phyloP scores from a whole-genome alignment of 1,139 yeast genomes.

The Suhomyces taliae region DNA sequence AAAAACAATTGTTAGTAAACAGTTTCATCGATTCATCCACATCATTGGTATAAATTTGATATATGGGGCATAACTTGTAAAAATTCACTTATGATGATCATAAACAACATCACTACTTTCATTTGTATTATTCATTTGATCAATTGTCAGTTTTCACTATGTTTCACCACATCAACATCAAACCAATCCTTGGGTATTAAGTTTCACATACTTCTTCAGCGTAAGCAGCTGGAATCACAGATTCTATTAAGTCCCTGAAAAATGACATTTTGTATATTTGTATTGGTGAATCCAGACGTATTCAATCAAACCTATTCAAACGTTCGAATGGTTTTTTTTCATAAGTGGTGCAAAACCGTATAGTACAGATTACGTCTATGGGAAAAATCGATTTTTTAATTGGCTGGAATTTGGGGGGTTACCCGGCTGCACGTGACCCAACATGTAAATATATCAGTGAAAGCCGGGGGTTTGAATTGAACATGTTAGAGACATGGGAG shows the following conservation, averaged over 20 bases:
- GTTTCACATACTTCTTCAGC: conserved; percentile 69
- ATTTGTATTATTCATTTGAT: neutral
- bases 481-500: neutral
- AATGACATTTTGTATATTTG: conserved; percentile 43
- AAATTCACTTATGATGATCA: no score
- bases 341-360: conserved; percentile 12
- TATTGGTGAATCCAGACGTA: conserved; percentile 2
- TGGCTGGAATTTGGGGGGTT: conserved; percentile 20
- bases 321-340: conserved; percentile 10
- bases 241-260: conserved; percentile 77
- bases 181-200: neutral
- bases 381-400: conserved; percentile 27
- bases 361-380: conserved; percentile 14
- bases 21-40: neutral
- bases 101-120: neutral
- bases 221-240: conserved; percentile 79
- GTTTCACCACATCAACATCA: neutral
- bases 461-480: neutral
- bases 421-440: conserved; percentile 8
- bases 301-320: conserved; percentile 5
- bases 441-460: neutral
- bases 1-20: neutral
- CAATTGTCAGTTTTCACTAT: conserved; percentile 5
- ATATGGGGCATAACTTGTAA: no score
- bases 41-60: neutral